phyloP scores from a whole-genome alignment of 1,284 basidiomycete species.

The Ustilago tritici region DNA sequence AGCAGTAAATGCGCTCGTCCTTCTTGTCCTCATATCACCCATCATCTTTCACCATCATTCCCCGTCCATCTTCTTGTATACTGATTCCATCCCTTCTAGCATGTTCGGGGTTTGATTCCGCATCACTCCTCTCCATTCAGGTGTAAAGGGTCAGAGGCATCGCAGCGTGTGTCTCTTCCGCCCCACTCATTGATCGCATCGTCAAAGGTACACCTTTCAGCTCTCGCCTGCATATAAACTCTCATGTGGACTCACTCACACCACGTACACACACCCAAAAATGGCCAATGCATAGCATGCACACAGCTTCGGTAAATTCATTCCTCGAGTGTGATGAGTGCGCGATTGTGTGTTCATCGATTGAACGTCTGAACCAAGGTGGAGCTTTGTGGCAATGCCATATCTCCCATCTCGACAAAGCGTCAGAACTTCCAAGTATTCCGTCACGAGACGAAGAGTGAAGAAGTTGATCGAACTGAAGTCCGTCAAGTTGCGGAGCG shows the following conservation, averaged over 20 bases:
- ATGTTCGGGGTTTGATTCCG: background rate
- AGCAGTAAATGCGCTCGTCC: slow-evolving; percentile 46
- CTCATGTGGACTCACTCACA: slow-evolving; percentile 5
- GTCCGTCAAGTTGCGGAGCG: too few species aligned
- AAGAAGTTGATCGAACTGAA: too few species aligned
- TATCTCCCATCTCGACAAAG: too few species aligned
- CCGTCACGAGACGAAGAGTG: too few species aligned
- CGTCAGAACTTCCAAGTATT: too few species aligned
- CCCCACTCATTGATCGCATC: slow-evolving; percentile 4
- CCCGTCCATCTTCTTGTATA: slow-evolving; percentile 9
- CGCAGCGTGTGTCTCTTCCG: slow-evolving; percentile 2
- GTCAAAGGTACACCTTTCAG: slow-evolving; percentile 4
- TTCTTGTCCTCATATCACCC: background rate
- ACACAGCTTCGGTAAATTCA: slow-evolving; percentile 6
- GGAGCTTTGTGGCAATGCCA: too few species aligned
- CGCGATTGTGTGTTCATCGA: background rate
- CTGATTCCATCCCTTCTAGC: slow-evolving; percentile 11
- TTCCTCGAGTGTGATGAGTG: background rate
- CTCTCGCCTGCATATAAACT: slow-evolving; percentile 13
- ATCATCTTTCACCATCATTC: background rate
- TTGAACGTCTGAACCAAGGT: background rate
- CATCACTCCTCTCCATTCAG: background rate
- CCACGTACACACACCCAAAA: slow-evolving; percentile 16
- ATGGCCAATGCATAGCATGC: slow-evolving; percentile 26
- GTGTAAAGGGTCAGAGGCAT: slow-evolving; percentile 2